phyloP scores from a whole-genome alignment of 2,329 filamentous ascomycete genomes.

The Pestalotiopsis sp. region DNA sequence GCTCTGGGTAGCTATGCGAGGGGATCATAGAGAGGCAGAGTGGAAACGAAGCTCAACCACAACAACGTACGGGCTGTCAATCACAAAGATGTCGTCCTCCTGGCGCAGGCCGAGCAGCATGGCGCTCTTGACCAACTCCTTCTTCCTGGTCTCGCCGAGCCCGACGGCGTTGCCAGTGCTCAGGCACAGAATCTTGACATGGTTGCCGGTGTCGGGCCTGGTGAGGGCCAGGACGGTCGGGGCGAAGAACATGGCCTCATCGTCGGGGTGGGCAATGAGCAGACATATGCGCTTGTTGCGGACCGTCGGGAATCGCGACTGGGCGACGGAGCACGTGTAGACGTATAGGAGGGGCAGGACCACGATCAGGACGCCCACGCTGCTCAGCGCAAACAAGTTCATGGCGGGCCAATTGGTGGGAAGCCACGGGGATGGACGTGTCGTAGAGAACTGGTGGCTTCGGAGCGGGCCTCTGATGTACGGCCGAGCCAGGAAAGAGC shows the following conservation, averaged over 20 bases:
- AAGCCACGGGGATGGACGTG: not conserved
- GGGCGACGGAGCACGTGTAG: slow-evolving; percentile 49
- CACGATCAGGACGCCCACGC: slow-evolving; percentile 39
- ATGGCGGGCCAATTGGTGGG: not conserved
- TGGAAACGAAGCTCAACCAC: not conserved
- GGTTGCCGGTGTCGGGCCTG: slow-evolving; percentile 77
- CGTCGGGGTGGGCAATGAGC: slow-evolving; percentile 95
- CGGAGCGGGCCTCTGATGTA: not conserved
- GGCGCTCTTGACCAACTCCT: slow-evolving; percentile 82
- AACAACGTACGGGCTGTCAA: slow-evolving; percentile 69
- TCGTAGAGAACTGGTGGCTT: not conserved
- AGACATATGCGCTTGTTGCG: slow-evolving; percentile 86
- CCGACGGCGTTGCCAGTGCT: slow-evolving; percentile 89
- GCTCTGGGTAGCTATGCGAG: not conserved
- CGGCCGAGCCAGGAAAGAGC: not conserved
- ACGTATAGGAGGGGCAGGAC: slow-evolving; percentile 53
- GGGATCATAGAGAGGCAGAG: no score
- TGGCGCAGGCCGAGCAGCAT: slow-evolving; percentile 73
- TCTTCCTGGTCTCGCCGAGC: slow-evolving; percentile 78
- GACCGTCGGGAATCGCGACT: slow-evolving; percentile 64
- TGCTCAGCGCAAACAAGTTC: slow-evolving; percentile 26
- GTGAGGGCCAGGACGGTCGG: slow-evolving; percentile 87
- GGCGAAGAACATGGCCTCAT: slow-evolving; percentile 99
- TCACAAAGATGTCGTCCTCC: slow-evolving; percentile 81
- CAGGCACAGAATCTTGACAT: slow-evolving; percentile 91